phyloP scores from a whole-genome alignment of 2,329 filamentous ascomycete species.

The Colletotrichum orchidophilum region DNA sequence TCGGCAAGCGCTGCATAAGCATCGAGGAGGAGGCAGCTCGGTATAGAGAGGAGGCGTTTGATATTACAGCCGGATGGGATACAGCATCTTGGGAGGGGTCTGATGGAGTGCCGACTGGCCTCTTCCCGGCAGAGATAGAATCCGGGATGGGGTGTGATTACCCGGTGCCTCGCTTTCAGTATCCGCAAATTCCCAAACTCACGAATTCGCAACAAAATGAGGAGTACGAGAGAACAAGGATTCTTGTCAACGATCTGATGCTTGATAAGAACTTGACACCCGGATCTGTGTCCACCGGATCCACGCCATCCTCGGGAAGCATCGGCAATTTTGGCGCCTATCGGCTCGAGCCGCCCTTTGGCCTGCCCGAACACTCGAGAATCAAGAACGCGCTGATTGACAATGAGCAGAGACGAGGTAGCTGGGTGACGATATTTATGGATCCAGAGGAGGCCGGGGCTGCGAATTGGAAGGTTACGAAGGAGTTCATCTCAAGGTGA shows the following conservation, averaged over 20 bases:
- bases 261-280: conserved; percentile 9
- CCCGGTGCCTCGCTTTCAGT: background rate
- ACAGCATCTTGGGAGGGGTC: background rate
- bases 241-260: background rate
- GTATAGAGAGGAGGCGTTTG: background rate
- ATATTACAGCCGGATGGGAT: background rate
- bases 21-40: conserved; percentile 43
- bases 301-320: background rate
- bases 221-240: background rate
- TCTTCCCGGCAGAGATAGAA: background rate
- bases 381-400: conserved; percentile 45
- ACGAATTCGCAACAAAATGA: background rate
- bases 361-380: conserved; percentile 38
- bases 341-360: conserved; percentile 40
- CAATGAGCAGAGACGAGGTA: conserved; percentile 35
- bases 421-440: conserved; percentile 43
- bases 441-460: conserved; percentile 37
- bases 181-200: conserved; percentile 8
- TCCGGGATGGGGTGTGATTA: background rate
- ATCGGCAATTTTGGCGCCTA: conserved; percentile 16
- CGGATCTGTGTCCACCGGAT: conserved; percentile 2
- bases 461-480: conserved; percentile 41
- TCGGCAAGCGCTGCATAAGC: conserved; percentile 47
- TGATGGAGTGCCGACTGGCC: background rate
- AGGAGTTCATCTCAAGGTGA: conserved; percentile 43